Evolutionary conservation across 2,329 filamentous ascomycete genomes (phyloP), one percentile per base, ranked within the genome.

Genomic region (Diatrype stigma): DNA sequence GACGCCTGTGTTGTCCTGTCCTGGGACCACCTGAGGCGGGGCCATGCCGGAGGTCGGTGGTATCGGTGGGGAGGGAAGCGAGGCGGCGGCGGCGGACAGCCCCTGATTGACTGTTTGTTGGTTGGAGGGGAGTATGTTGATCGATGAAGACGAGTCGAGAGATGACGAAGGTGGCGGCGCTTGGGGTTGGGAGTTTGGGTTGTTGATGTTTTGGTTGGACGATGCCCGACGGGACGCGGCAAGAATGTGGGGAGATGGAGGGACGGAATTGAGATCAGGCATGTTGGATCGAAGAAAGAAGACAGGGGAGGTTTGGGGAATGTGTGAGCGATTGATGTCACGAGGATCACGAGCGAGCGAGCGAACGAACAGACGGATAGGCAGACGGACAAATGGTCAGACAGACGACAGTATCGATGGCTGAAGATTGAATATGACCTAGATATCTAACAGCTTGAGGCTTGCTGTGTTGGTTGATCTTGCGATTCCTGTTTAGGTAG

Each of bases 111-210:
- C 65, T 21, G 67, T 58, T 28, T 66, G 58, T 34, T 73, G 69
- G 61, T 75, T 76, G 56, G 52, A 82, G 71, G 80, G 81, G 19
- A 84, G 73, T 57, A 84, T 79, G 54, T 82, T 78, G 28, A 81
- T 28, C 11, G 40, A 69, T 14, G 76, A 73, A 6, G 76, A 69
- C 22, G 74, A 71, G 6, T 59, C 50, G 2, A 17, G 12, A 37
- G 34, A 37, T 12, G 34, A 37, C 6, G 75, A 55, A n/a, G n/a
- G n/a, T 12, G 55, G 54, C 5, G 60, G 60, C 8, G 71, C 70
- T 12, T 54, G 46, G 10, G 53, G 45, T 37, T 46, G 46, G 21
- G 60, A 58, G 14, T 56, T 48, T 22, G 56, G 59, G 21, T 48
- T 28, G 37, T 75, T 75, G 21, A 47, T 28, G 37, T 75, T 75